phyloP scores from a whole-genome alignment of 768 basidiomycete genomes.

The Mycena albidolilacea region DNA sequence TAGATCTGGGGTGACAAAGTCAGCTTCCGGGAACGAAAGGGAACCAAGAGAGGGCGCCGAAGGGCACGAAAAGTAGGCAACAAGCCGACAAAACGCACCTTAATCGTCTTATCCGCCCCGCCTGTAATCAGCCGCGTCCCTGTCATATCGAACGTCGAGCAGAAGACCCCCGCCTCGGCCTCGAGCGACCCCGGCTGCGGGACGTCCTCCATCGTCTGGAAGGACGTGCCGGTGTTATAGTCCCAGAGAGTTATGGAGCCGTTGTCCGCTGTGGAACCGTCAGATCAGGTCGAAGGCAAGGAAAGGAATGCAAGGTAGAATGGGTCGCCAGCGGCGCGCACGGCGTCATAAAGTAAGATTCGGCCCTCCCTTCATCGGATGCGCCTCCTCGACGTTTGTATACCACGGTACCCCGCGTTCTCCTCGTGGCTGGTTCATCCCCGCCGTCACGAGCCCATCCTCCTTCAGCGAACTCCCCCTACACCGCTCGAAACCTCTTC shows the following conservation, averaged over 20 bases:
- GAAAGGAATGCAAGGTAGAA: constrained; percentile 18
- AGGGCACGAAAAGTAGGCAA: not conserved
- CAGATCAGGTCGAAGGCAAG: not conserved
- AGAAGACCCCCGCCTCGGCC: constrained; percentile 97
- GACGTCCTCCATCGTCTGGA: constrained; percentile 94
- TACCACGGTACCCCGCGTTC: too few species aligned
- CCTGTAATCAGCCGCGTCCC: constrained; percentile 96
- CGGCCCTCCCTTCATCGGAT: too few species aligned
- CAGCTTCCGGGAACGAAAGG: too few species aligned
- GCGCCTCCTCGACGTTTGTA: too few species aligned
- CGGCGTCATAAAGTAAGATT: too few species aligned
- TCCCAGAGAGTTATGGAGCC: constrained; percentile 96
- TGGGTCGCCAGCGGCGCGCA: too few species aligned
- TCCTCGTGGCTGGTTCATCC: too few species aligned
- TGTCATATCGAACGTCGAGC: constrained; percentile 96
- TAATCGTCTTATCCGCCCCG: constrained; percentile 99
- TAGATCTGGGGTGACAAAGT: constrained; percentile 60
- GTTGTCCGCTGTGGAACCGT: constrained; percentile 78
- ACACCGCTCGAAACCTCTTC: too few species aligned
- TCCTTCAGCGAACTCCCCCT: too few species aligned
- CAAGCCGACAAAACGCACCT: constrained; percentile 64
- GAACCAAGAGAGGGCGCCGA: too few species aligned
- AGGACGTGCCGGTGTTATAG: constrained; percentile 93
- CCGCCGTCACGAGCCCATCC: too few species aligned
- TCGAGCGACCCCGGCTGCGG: constrained; percentile 99